phyloP scores from a whole-genome alignment of 2,329 filamentous ascomycete genomes.

The Bipolaris zeicola region DNA sequence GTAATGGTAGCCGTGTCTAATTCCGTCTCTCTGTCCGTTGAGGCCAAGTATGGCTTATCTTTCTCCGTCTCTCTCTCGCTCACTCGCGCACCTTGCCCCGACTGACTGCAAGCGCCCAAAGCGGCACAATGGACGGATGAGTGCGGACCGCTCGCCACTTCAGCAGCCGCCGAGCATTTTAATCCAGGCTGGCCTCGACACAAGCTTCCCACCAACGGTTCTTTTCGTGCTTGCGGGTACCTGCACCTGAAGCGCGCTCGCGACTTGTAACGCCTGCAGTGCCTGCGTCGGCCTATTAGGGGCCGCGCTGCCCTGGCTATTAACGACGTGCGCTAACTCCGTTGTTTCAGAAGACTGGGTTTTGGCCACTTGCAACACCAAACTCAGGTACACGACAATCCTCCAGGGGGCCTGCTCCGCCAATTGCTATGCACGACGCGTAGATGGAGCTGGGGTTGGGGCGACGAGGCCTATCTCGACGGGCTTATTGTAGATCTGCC shows the following conservation, averaged over 20 bases:
- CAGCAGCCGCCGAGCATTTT: constrained; percentile 13
- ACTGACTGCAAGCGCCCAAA: constrained; percentile 3
- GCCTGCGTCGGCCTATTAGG: constrained; percentile 18
- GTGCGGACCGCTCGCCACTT: constrained; percentile 3
- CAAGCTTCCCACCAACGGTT: constrained; percentile 13
- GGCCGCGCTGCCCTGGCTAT: not conserved
- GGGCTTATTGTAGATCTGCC: constrained; percentile 28
- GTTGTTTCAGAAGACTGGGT: constrained; percentile 30
- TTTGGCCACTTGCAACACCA: constrained; percentile 25
- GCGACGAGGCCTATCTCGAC: not conserved
- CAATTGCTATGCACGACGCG: constrained; percentile 15
- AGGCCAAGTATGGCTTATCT: constrained; percentile 4
- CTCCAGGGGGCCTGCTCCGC: constrained; percentile 11
- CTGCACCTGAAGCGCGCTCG: constrained; percentile 30
- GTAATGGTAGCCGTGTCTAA: no score
- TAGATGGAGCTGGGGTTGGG: not conserved
- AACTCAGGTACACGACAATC: constrained; percentile 2
- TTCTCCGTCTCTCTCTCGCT: not conserved
- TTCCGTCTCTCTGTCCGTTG: not conserved
- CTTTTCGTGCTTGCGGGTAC: constrained; percentile 20
- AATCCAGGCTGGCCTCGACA: constrained; percentile 14
- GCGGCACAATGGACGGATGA: not conserved
- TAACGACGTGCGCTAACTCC: constrained; percentile 16
- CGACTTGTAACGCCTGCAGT: constrained; percentile 20
- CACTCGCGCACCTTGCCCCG: not conserved